phyloP scores from a whole-genome alignment of 306 rosid genomes.

The Mimosa pudica region DNA sequence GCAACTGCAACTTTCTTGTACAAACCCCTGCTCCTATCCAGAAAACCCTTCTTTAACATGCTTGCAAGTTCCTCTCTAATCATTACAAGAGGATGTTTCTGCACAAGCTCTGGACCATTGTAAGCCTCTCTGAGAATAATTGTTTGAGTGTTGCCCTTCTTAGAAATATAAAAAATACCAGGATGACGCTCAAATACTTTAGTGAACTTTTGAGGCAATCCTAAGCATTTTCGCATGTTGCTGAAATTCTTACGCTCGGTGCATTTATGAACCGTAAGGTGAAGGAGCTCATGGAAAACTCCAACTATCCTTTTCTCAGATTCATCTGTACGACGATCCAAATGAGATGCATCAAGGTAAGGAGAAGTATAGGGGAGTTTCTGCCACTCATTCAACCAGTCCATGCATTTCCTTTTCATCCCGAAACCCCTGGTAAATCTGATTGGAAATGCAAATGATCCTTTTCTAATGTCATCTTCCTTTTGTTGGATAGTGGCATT shows the following conservation, averaged over 20 bases:
- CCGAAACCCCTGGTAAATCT: slow-evolving; percentile 92
- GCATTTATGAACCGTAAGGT: slow-evolving; percentile 74
- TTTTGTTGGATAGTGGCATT: slow-evolving; percentile 56
- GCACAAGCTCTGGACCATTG: slow-evolving; percentile 51
- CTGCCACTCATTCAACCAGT: slow-evolving; percentile 92
- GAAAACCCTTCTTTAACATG: slow-evolving; percentile 56
- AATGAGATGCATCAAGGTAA: slow-evolving; percentile 57
- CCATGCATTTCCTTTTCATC: slow-evolving; percentile 78
- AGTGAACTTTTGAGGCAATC: slow-evolving; percentile 82
- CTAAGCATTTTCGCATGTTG: slow-evolving; percentile 76
- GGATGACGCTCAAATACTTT: slow-evolving; percentile 97
- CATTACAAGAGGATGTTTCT: slow-evolving; percentile 62
- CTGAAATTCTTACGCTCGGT: slow-evolving; percentile 87
- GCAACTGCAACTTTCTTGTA: slow-evolving; percentile 45
- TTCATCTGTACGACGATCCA: slow-evolving; percentile 85
- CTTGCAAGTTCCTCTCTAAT: slow-evolving; percentile 63
- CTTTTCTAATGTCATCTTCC: slow-evolving; percentile 53
- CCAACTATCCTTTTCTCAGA: slow-evolving; percentile 94
- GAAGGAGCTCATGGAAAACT: slow-evolving; percentile 91
- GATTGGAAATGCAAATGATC: slow-evolving; percentile 71
- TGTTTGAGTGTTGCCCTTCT: slow-evolving; percentile 73
- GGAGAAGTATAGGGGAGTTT: slow-evolving; percentile 89
- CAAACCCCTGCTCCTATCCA: slow-evolving; percentile 69
- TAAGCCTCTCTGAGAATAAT: slow-evolving; percentile 79
- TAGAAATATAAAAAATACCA: slow-evolving; percentile 81